Evolutionary conservation across 1,139 yeast genomes (phyloP), one percentile per base, ranked within the genome.

Genomic region (Yamadazyma epiphylla): DNA sequence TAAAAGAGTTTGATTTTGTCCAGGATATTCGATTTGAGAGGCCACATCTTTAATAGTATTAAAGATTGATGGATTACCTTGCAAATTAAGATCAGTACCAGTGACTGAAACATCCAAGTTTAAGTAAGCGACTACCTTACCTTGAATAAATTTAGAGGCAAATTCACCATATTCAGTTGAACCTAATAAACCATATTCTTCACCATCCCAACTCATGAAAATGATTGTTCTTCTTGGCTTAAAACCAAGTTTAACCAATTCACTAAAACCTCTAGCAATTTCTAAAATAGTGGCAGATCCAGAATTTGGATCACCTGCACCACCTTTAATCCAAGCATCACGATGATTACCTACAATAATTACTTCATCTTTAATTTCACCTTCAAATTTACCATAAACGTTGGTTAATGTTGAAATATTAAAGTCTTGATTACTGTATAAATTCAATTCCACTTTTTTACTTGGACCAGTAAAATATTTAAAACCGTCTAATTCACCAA

Each of bases 301-400:
- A 12, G 70, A 61, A 38, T 66, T 64, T 8, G 74, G 74, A 39
- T 68, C 74, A 8, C 71, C 70, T 1, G 74, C 74, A 16, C 74
- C 74, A 22, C 74, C 74, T 39, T 64, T 66, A 37, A 83, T 78
- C 74, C 74, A 68, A 3, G 74, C 72, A 43, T 68, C 74, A 36
- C 73, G 53, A 45, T 68, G 74, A 49, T 68, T 68, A 20, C 74
- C 74, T 41, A 68, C 56, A 17, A 68, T 43, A 28, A 68, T 61
- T 3, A 59, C 70, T 41, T 68, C 74, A 33, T 63, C 55, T 21
- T 49, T 46, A 26, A 49, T 59, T 38, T 55, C 60, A 22, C 74
- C 74, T 42, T 61, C 59, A 31, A 66, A 60, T 38, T 64, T 69
- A 8, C 72, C 74, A 38, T 66, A 66, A 6, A 68, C 74, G 37